A percentile compares a stretch with the other conserved stretches of the same genome.
Evolutionary conservation across 768 basidiomycete genomes (phyloP).

Genomic region (Russula earlei): DNA sequence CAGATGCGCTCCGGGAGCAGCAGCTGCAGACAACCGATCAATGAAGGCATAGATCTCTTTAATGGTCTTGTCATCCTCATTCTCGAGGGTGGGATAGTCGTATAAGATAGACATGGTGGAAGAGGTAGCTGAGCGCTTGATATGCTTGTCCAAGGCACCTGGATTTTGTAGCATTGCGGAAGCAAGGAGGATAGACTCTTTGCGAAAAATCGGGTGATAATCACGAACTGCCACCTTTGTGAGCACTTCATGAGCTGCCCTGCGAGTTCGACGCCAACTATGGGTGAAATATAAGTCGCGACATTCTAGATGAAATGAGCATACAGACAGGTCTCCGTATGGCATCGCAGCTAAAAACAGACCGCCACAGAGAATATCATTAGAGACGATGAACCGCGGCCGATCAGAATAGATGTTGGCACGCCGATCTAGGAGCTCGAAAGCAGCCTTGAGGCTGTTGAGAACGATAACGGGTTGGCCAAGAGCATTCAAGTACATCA

Average conservation of each 20-base stretch:
- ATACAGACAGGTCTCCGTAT: not conserved
- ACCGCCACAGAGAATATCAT: constrained; percentile 20
- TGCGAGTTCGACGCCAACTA: constrained; percentile 10
- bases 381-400: constrained; percentile 24
- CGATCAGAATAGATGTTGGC: constrained; percentile 23
- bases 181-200: constrained; percentile 5
- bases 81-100: constrained; percentile 1
- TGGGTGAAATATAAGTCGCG: not conserved
- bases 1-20: constrained; percentile 2
- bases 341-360: not conserved
- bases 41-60: not conserved
- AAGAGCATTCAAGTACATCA: constrained; percentile 5
- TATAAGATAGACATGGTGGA: constrained; percentile 8
- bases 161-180: not conserved
- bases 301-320: too few species aligned
- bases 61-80: not conserved
- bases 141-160: not conserved
- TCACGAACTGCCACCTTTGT: constrained; percentile 3
- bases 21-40: not conserved
- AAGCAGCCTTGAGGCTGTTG: constrained; percentile 26
- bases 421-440: constrained; percentile 33
- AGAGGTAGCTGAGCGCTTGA: constrained; percentile 5
- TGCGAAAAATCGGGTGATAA: constrained; percentile 1
- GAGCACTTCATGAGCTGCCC: constrained; percentile 7
- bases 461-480: constrained; percentile 23